Evolutionary conservation across 1,139 yeast species (phyloP), one percentile per base, ranked within the genome.

Genomic region (Hyphopichia buzzinii): DNA sequence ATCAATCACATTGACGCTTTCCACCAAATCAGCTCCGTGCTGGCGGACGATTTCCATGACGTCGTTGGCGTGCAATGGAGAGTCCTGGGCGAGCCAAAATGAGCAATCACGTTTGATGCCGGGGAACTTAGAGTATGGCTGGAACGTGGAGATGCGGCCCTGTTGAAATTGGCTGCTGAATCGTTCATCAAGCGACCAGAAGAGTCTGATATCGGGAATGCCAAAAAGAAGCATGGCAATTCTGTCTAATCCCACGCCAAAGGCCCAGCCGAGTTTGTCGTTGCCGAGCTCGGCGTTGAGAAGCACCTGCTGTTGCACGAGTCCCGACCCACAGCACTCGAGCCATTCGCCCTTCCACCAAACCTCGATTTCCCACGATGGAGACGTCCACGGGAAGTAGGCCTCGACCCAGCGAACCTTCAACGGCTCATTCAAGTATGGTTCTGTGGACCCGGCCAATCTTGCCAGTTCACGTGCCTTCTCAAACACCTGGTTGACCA

Each of bases 271-370:
- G 21, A 70, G 43, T 37, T 88, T 77, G 19, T 82, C 76, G 38
- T 77, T 72, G 11, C 71, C 60, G 34, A 84, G 68, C 0, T 87
- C 94, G 1, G 97, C 77, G 46, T 83, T 84, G 25, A 77, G 64
- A 33, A 89, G 67, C 1, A 92, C 95, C 34, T 79, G 79, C 49
- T 88, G 86, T 50, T 79, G 81, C 3, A 89, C 96, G 33, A 92
- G 74, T 17, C 99, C 99, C 60, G 96, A 87, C 1, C 99, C 99
- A 55, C 96, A 88, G 59, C 96, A 82, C 64, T 92, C 99, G 29
- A 92, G 71, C 98, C 98, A 94, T 49, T 90, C 96, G 29, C 95
- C 96, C 57, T 90, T 87, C 97, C 97, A 94, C 94, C 95, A 90
- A 4, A 92, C 96, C 61, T 92, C 99, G 48, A 94, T 88, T 54